Base-by-base conservation (phyloP, 139 green algal genomes). In the Tetratostichococcus sp. region DNA sequence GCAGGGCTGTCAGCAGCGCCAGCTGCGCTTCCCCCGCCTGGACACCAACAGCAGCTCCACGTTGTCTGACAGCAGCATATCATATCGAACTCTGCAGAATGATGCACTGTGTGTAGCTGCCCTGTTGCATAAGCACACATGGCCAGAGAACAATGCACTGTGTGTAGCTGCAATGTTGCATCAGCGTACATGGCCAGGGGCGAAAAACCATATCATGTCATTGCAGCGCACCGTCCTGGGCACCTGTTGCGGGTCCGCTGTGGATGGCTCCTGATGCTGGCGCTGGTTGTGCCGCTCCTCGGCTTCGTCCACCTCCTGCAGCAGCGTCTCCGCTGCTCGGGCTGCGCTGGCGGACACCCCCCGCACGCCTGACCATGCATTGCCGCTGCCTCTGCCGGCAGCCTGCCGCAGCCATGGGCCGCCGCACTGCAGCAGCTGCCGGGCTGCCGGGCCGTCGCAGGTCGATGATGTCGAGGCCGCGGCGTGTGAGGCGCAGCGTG, bases 31-130 rank as follows among this genome's bases (percentile, higher is more conserved):
- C 23, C 17, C 65, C 43, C 59, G 83, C 62, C 70, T 80, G 79
- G 59, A 58, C 26, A 84, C 32, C 70, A 81, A 21, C 16, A 74
- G 68, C 30, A 79, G 39, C 25, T 70, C 58, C 33, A 62, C 28
- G 30, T 72, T 79, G n/a, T 65, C 72, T 33, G 67, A 68, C 30
- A 70, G 33, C 23, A 76, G 74, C 28, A 43, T 21, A 25, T 33
- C 75, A 42, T n/a, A n/a, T n/a, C n/a, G n/a, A n/a, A n/a, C n/a
- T n/a, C n/a, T n/a, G n/a, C 39, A 50, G 39, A 6, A 50, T 50
- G 39, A 11, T 50, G 39, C 39, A 50, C n/a, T n/a, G n/a, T n/a
- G n/a, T n/a, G n/a, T n/a, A n/a, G n/a, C n/a, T n/a, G n/a, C n/a
- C n/a, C n/a, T n/a, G n/a, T n/a, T n/a, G n/a, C n/a, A n/a, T n/a